Evolutionary conservation across 306 rosid genomes (phyloP).

Genomic region (peach (Prunus persica)): DNA sequence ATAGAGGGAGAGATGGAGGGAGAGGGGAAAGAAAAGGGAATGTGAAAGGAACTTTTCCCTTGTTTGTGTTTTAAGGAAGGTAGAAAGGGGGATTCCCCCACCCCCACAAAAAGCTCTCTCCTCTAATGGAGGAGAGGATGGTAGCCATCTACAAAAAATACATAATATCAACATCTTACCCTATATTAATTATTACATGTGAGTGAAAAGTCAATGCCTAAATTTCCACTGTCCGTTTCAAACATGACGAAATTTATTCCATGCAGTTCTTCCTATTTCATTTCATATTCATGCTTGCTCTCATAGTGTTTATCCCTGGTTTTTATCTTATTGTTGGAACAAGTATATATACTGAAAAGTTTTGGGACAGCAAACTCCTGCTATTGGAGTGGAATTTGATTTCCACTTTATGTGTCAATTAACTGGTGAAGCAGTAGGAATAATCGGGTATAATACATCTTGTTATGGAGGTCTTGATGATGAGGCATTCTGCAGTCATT

Average conservation of each 20-base stretch:
- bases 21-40: not conserved
- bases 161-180: not conserved
- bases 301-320: not conserved
- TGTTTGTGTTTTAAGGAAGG: not conserved
- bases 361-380: not conserved
- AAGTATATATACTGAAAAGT: not conserved
- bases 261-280: not conserved
- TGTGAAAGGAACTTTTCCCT: not conserved
- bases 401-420: not conserved
- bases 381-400: not conserved
- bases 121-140: conserved; percentile 4
- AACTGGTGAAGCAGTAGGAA: not conserved
- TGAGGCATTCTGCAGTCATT: not conserved
- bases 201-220: not conserved
- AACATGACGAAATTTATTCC: not conserved
- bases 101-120: not conserved
- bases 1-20: not conserved
- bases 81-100: not conserved
- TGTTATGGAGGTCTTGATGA: not conserved
- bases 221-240: not conserved
- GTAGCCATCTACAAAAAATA: not conserved
- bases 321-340: not conserved
- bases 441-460: not conserved
- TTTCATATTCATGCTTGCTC: not conserved
- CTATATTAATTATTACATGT: not conserved